A percentile compares a stretch with the other conserved stretches of the same genome.
Evolutionary conservation across 2,329 filamentous ascomycete species (phyloP).

Genomic region (Elsinoe ampelina): DNA sequence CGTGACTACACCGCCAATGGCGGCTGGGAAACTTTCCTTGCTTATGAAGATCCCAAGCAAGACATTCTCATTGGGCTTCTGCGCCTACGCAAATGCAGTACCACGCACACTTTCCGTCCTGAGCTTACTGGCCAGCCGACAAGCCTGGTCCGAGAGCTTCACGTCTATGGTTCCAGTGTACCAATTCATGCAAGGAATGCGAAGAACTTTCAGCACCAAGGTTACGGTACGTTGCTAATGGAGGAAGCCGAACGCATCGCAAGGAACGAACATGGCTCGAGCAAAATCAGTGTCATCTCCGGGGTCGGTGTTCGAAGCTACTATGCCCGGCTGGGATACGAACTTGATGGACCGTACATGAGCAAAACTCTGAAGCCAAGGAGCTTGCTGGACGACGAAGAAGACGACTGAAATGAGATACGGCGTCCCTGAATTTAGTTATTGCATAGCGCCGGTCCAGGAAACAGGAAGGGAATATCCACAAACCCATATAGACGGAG

Average conservation of each 20-base stretch:
- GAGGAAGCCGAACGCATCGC: conserved; percentile 96
- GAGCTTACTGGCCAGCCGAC: conserved; percentile 81
- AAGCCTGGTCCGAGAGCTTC: conserved; percentile 84
- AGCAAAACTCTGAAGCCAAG: conserved; percentile 28
- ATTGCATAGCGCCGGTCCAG: not conserved
- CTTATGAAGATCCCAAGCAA: conserved; percentile 97
- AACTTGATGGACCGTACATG: conserved; percentile 77
- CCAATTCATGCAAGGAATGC: conserved; percentile 92
- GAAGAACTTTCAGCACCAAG: conserved; percentile 96
- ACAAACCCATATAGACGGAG: not conserved
- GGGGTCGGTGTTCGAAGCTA: conserved; percentile 94
- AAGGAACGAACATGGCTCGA: conserved; percentile 82
- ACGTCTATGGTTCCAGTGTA: conserved; percentile 96
- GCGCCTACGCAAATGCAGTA: conserved; percentile 79
- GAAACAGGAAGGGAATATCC: not conserved
- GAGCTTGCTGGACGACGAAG: conserved; percentile 18
- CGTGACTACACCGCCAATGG: conserved; percentile 92
- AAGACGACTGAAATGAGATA: conserved; percentile 16
- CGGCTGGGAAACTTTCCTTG: conserved; percentile 96
- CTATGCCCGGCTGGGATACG: conserved; percentile 87
- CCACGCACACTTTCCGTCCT: conserved; percentile 82
- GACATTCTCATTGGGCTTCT: conserved; percentile 91
- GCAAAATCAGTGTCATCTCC: conserved; percentile 95
- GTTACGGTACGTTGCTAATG: conserved; percentile 93
- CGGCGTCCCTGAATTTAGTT: not conserved